A percentile compares a stretch with the other conserved stretches of the same genome.
These are phyloP conservation scores for Geotrichum ghanense DNA, from an alignment of 805 yeast species.

Conservation along the genomic window DNA sequence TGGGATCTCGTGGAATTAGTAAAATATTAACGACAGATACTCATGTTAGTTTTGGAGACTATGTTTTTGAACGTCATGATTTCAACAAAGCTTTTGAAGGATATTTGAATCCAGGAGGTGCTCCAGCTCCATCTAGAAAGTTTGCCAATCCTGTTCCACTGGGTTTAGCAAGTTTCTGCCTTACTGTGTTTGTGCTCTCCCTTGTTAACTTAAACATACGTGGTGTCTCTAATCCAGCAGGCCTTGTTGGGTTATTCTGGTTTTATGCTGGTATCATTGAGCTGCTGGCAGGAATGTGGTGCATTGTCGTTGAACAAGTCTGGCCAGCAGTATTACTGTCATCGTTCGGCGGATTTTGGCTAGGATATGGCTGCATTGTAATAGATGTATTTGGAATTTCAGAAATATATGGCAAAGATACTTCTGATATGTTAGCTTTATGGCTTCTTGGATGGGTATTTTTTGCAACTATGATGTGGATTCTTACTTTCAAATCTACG, in stretches of 20 bases:
- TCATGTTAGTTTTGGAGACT: too few species aligned
- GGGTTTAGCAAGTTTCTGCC: conserved; percentile 48
- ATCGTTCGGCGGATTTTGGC: conserved; percentile 51
- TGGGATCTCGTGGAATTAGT: not conserved
- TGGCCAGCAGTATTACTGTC: conserved; percentile 45
- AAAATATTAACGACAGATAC: too few species aligned
- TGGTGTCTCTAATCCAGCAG: conserved; percentile 41
- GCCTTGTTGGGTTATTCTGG: conserved; percentile 49
- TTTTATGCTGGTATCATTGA: conserved; percentile 57
- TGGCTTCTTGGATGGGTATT: conserved; percentile 50
- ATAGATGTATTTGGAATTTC: conserved; percentile 41
- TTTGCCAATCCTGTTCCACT: conserved; percentile 58
- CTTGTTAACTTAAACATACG: conserved; percentile 44
- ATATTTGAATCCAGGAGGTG: conserved; percentile 30
- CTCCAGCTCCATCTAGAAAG: conserved; percentile 35
- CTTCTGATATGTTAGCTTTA: too few species aligned
- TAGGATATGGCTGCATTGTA: conserved; percentile 45
- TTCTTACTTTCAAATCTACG: conserved; percentile 52
- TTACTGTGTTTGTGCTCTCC: conserved; percentile 50
- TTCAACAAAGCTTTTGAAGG: conserved; percentile 59
- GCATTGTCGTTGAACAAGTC: conserved; percentile 50
- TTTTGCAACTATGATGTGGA: conserved; percentile 40
- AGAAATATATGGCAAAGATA: conserved; percentile 30
- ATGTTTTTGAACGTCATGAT: too few species aligned
- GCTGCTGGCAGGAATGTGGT: conserved; percentile 59